A percentile compares a stretch with the other conserved stretches of the same genome.
phyloP scores from a whole-genome alignment of 345 rosid species.

The Mercurialis annua region DNA sequence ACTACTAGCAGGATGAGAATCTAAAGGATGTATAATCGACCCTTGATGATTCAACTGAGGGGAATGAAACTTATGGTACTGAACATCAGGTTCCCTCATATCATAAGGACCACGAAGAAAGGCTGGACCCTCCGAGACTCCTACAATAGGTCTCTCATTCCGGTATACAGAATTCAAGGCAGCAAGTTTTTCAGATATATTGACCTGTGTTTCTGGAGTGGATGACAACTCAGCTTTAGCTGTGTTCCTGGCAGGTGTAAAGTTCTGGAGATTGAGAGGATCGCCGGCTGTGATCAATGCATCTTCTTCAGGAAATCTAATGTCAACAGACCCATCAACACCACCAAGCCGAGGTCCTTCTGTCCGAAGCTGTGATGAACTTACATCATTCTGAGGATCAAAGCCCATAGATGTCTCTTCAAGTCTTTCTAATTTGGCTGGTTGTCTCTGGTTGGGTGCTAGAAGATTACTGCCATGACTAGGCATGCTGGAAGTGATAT shows the following conservation, averaged over 20 bases:
- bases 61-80: slow-evolving; percentile 34
- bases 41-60: slow-evolving; percentile 60
- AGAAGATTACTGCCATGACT: slow-evolving; percentile 23
- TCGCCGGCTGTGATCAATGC: slow-evolving; percentile 34
- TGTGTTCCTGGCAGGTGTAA: slow-evolving; percentile 34
- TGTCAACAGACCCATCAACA: slow-evolving; percentile 27
- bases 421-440: slow-evolving; percentile 36
- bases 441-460: slow-evolving; percentile 42
- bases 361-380: slow-evolving; percentile 40
- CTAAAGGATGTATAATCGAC: slow-evolving; percentile 46
- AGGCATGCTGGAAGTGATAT: slow-evolving; percentile 34
- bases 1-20: slow-evolving; percentile 54
- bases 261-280: slow-evolving; percentile 37
- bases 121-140: slow-evolving; percentile 51
- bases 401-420: slow-evolving; percentile 42
- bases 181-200: slow-evolving; percentile 58
- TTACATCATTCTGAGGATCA: slow-evolving; percentile 39
- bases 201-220: slow-evolving; percentile 36
- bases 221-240: slow-evolving; percentile 46
- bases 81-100: slow-evolving; percentile 43
- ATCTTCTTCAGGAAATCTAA: slow-evolving; percentile 56
- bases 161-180: slow-evolving; percentile 53
- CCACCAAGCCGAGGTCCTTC: slow-evolving; percentile 41
- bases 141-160: slow-evolving; percentile 45
- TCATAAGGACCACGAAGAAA: slow-evolving; percentile 53